Evolutionary conservation across 2,329 filamentous ascomycete species (phyloP).

Genomic region (Pseudohalonectria lignicola): DNA sequence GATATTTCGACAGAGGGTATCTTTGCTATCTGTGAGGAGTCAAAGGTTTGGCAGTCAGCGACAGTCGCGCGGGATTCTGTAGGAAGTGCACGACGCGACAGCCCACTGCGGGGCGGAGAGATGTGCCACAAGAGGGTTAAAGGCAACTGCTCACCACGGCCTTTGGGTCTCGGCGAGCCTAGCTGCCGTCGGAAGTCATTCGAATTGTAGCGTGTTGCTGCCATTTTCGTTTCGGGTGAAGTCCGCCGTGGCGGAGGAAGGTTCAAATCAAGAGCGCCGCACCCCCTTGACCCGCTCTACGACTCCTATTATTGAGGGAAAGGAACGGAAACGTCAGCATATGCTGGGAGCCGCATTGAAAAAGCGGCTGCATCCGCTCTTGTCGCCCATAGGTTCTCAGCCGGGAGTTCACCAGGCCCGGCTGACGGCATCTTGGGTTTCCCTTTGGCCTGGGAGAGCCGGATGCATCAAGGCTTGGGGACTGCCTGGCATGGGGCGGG

Average conservation of each 20-base stretch:
- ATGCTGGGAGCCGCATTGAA: no score
- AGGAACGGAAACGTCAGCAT: no score
- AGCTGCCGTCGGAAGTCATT: slow-evolving; percentile 39
- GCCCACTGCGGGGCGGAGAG: slow-evolving; percentile 3
- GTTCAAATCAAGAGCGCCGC: slow-evolving; percentile 13
- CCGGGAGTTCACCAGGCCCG: no score
- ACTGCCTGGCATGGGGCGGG: no score
- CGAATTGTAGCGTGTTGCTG: slow-evolving; percentile 31
- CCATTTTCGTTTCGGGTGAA: slow-evolving; percentile 19
- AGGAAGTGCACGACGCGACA: not conserved
- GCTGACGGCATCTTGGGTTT: no score
- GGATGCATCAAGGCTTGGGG: no score
- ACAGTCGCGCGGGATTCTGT: not conserved
- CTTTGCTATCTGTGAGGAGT: slow-evolving; percentile 58
- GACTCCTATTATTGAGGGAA: no score
- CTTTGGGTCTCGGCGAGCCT: slow-evolving; percentile 45
- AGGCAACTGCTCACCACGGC: slow-evolving; percentile 20
- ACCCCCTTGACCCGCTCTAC: slow-evolving; percentile 27
- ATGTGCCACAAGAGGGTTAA: no score
- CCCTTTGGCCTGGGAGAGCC: no score
- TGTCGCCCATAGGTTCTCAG: no score
- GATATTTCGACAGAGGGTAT: slow-evolving; percentile 85
- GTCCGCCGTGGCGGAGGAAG: not conserved
- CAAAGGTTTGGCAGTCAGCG: not conserved
- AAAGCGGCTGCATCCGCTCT: no score